These are phyloP conservation scores for Alliaria petiolata DNA, from an alignment of 345 rosid genomes.

Conservation along the genomic window DNA sequence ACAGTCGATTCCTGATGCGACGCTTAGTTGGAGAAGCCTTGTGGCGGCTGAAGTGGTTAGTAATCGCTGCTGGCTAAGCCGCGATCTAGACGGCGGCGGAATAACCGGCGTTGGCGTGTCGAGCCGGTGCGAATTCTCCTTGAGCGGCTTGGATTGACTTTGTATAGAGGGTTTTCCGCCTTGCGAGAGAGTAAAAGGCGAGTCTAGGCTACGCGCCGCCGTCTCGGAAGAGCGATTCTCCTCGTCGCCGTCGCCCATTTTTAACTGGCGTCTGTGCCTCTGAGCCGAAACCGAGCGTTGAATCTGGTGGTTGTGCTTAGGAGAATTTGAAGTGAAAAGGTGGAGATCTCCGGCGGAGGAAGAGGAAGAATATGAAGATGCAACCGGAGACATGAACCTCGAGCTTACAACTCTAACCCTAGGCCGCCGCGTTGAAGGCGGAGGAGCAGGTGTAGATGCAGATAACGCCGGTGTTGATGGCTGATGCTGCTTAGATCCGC, in stretches of 20 bases:
- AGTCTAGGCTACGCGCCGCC: constrained; percentile 40
- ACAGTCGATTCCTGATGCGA: constrained; percentile 18
- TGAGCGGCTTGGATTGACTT: background rate
- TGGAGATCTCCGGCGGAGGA: constrained; percentile 35
- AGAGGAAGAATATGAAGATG: constrained; percentile 32
- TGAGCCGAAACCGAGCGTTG: constrained; percentile 44
- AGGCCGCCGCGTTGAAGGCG: constrained; percentile 52
- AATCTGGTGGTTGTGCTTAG: constrained; percentile 14
- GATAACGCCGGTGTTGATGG: constrained; percentile 7
- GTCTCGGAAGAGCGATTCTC: constrained; percentile 43
- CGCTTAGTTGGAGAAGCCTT: constrained; percentile 49
- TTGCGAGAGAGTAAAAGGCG: constrained; percentile 29
- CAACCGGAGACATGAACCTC: constrained; percentile 64
- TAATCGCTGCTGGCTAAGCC: background rate
- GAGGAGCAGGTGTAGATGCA: constrained; percentile 21
- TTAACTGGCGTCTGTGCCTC: constrained; percentile 41
- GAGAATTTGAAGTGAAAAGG: constrained; percentile 33
- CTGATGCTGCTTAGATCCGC: background rate
- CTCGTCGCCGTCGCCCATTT: constrained; percentile 36
- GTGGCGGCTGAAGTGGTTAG: constrained; percentile 41
- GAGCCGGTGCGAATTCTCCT: constrained; percentile 4
- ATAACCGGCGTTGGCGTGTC: background rate
- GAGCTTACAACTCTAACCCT: constrained; percentile 78
- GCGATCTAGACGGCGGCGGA: constrained; percentile 10
- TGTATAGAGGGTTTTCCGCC: constrained; percentile 3